Percentiles rank a stretch among this genome's conserved stretches.
These are phyloP conservation scores for Sporothrix dimorphospora DNA, from an alignment of 2,329 filamentous ascomycete species.

Conservation along the genomic window DNA sequence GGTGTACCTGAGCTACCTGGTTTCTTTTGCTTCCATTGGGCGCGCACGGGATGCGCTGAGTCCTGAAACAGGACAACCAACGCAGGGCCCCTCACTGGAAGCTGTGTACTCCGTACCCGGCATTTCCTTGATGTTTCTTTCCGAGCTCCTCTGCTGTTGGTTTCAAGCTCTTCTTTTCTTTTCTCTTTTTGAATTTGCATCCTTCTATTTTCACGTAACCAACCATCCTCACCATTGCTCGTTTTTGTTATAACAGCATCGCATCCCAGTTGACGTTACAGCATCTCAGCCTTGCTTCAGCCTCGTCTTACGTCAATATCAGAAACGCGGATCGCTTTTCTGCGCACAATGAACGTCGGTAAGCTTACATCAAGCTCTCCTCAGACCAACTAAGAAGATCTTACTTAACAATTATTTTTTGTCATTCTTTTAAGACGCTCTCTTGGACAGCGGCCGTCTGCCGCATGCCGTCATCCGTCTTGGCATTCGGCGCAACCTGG, in stretches of 20 bases:
- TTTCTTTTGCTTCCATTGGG: conserved; percentile 12
- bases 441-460: conserved; percentile 68
- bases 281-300: not conserved
- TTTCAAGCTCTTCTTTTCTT: not conserved
- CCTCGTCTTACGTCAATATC: not conserved
- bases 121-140: conserved; percentile 6
- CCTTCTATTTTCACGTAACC: not conserved
- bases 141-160: not conserved
- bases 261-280: not conserved
- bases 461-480: conserved; percentile 64
- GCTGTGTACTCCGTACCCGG: not conserved
- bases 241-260: not conserved
- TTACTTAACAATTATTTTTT: not conserved
- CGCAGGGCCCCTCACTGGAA: conserved; percentile 24
- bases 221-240: not conserved
- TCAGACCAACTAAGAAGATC: not conserved
- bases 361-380: not conserved
- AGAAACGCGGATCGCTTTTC: not conserved
- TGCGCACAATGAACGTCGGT: conserved; percentile 33
- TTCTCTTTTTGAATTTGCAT: not conserved
- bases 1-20: not conserved
- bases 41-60: conserved; percentile 17
- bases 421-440: conserved; percentile 46
- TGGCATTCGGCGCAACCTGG: conserved; percentile 68
- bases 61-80: conserved; percentile 25